A percentile compares a stretch with the other conserved stretches of the same genome.
Conservation (phyloP, 2,329 filamentous ascomycete species). For the Penicillium frequentans region DNA sequence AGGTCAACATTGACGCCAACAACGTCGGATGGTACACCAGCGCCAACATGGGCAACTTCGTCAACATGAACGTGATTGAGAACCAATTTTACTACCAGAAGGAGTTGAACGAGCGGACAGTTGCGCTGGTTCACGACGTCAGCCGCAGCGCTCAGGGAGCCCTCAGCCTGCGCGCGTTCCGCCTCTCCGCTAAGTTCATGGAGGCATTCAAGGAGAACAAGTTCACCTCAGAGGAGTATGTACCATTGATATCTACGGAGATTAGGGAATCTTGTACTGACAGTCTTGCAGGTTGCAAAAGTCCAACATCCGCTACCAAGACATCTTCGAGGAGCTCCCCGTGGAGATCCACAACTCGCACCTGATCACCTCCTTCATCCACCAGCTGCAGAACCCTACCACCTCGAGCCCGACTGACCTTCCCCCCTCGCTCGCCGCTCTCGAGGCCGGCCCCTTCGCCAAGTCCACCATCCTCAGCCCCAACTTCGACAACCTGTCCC, state of each 20-base stretch:
- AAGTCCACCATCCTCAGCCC: conserved; percentile 71
- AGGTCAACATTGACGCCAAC: conserved; percentile 98
- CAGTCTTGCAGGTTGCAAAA: conserved; percentile 75
- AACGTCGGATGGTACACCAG: conserved; percentile 98
- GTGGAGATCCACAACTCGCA: conserved; percentile 94
- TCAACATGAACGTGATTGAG: conserved; percentile 93
- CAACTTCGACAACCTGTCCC: conserved; percentile 84
- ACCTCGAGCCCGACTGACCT: conserved; percentile 68
- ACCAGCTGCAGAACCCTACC: conserved; percentile 76
- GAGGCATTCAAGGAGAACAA: conserved; percentile 92
- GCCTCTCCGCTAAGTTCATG: conserved; percentile 85
- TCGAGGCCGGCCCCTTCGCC: conserved; percentile 63
- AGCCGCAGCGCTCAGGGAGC: conserved; percentile 92
- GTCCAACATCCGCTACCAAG: conserved; percentile 87
- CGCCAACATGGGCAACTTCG: conserved; percentile 97
- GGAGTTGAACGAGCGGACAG: conserved; percentile 79
- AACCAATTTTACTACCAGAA: conserved; percentile 98
- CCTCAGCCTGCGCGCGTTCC: conserved; percentile 86
- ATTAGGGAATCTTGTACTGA: conserved; percentile 12
- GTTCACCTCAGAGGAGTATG: conserved; percentile 93
- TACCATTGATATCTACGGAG: conserved; percentile 2
- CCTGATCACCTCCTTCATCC: conserved; percentile 90
- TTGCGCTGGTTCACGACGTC: conserved; percentile 91
- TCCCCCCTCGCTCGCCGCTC: conserved; percentile 75
- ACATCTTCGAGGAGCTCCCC: conserved; percentile 88